Conservation (phyloP, 805 yeast species). For the Crinitomyces ghanaensis region DNA sequence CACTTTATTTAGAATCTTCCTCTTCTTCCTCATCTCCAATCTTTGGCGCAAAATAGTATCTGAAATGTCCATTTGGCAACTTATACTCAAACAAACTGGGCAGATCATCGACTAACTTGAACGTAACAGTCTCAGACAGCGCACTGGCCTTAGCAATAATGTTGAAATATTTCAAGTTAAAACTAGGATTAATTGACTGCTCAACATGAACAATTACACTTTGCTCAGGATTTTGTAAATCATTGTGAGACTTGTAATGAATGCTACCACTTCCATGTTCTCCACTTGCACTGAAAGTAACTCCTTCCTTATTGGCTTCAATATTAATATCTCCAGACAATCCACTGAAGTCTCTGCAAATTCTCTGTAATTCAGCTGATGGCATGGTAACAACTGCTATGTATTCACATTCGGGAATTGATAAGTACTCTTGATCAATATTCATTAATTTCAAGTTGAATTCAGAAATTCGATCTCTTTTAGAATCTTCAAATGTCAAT, state of each 20-base stretch:
- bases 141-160: slow-evolving; percentile 89
- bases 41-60: slow-evolving; percentile 96
- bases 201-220: slow-evolving; percentile 65
- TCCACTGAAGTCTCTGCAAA: slow-evolving; percentile 76
- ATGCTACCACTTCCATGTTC: slow-evolving; percentile 83
- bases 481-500: slow-evolving; percentile 81
- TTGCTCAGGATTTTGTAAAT: slow-evolving; percentile 65
- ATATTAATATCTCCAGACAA: slow-evolving; percentile 81
- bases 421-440: slow-evolving; percentile 87
- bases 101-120: slow-evolving; percentile 78
- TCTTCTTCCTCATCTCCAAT: slow-evolving; percentile 60
- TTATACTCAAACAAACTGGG: slow-evolving; percentile 93
- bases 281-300: slow-evolving; percentile 83
- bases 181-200: slow-evolving; percentile 78
- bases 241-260: slow-evolving; percentile 71
- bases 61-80: slow-evolving; percentile 81
- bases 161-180: slow-evolving; percentile 81
- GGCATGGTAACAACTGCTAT: slow-evolving; percentile 84
- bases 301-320: slow-evolving; percentile 81
- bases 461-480: slow-evolving; percentile 85
- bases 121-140: slow-evolving; percentile 62
- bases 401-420: slow-evolving; percentile 88
- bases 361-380: slow-evolving; percentile 74
- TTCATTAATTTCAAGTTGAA: slow-evolving; percentile 89
- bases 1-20: no score